These are phyloP conservation scores for Saccharomycopsis oosterbeekiorum DNA, from an alignment of 805 yeast species.

Conservation along the genomic window DNA sequence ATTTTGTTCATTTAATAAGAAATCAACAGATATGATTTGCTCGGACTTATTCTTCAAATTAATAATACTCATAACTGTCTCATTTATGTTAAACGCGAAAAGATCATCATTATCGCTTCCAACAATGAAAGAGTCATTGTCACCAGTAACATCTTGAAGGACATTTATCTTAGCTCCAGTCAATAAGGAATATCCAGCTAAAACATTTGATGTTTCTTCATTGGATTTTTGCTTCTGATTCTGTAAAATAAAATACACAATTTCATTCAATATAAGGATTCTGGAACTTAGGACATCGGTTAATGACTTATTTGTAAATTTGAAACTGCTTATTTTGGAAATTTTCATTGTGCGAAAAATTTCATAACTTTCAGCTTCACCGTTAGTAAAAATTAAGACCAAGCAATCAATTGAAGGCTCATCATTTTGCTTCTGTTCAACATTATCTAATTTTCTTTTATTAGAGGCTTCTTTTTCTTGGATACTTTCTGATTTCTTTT, in stretches of 20 bases:
- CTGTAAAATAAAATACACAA: neutral
- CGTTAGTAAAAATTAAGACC: neutral
- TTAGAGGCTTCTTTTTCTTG: neutral
- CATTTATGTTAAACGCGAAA: neutral
- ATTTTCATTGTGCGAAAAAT: neutral
- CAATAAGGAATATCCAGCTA: neutral
- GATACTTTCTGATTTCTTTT: neutral
- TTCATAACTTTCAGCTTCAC: neutral
- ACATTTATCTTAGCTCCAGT: neutral
- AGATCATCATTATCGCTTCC: neutral
- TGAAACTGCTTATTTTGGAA: neutral
- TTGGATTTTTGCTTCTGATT: neutral
- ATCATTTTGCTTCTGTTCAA: neutral
- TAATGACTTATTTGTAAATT: neutral
- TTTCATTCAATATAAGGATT: neutral
- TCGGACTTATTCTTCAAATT: neutral
- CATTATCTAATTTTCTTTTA: constrained; percentile 11
- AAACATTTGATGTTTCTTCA: neutral
- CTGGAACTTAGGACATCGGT: neutral
- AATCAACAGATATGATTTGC: neutral
- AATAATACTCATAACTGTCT: neutral
- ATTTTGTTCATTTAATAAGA: neutral
- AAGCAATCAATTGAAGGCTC: neutral
- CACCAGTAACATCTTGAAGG: neutral
- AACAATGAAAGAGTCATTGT: neutral